Evolutionary conservation across 768 basidiomycete genomes (phyloP).

Genomic region (Hysterangium stoloniferum): DNA sequence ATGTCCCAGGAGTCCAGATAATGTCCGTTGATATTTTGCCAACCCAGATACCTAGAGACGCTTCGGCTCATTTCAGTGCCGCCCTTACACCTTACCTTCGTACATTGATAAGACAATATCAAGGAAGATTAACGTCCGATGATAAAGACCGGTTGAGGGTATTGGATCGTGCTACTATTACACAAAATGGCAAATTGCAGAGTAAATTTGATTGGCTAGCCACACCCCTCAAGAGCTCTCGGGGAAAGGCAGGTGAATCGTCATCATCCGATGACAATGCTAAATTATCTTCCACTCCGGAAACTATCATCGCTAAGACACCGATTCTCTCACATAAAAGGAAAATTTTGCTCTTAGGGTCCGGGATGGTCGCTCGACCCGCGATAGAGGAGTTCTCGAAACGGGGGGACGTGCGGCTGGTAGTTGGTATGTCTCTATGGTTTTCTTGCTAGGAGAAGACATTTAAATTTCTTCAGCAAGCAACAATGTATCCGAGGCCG

Average conservation of each 20-base stretch:
- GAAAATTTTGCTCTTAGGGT: conserved; percentile 75
- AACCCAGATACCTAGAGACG: conserved; percentile 73
- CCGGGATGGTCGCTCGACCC: conserved; percentile 93
- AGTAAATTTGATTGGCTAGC: conserved; percentile 53
- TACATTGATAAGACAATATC: conserved; percentile 40
- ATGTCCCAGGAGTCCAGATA: conserved; percentile 55
- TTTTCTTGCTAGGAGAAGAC: background rate
- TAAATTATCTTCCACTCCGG: background rate
- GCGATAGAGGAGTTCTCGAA: conserved; percentile 68
- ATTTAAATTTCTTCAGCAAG: conserved; percentile 43
- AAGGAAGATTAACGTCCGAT: conserved; percentile 14
- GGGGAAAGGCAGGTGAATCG: conserved; percentile 7
- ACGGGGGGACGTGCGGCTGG: conserved; percentile 53
- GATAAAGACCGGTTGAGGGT: conserved; percentile 32
- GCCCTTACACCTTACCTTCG: conserved; percentile 63
- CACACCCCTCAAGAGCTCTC: conserved; percentile 41
- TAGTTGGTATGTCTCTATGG: conserved; percentile 56
- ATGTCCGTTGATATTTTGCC: conserved; percentile 93
- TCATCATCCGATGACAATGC: conserved; percentile 26
- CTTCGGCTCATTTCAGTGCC: conserved; percentile 67
- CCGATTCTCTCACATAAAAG: conserved; percentile 24
- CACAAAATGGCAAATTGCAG: conserved; percentile 46
- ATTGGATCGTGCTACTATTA: conserved; percentile 66
- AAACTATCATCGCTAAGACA: background rate
- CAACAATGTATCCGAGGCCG: conserved; percentile 56